These are phyloP conservation scores for Lentinula novae-zelandiae DNA, from an alignment of 1,284 basidiomycete genomes.

Conservation along the genomic window DNA sequence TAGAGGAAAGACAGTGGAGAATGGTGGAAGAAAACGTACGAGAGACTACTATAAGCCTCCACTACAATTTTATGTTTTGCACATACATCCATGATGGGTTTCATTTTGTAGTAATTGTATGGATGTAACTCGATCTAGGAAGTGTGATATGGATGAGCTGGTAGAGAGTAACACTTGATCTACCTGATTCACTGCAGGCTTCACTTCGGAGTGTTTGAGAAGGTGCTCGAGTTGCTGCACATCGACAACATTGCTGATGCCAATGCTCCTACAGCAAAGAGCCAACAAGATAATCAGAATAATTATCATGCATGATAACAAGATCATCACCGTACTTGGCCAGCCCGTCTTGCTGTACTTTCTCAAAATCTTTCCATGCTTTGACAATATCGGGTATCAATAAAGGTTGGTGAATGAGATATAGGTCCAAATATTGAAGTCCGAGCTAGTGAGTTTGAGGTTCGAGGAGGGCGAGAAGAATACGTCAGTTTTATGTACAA, in stretches of 20 bases:
- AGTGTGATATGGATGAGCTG: neutral
- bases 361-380: slow-evolving; percentile 67
- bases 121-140: slow-evolving; percentile 63
- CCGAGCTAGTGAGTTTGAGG: slow-evolving; percentile 43
- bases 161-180: neutral
- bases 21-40: slow-evolving; percentile 32
- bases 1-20: neutral
- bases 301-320: neutral
- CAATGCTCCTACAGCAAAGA: slow-evolving; percentile 56
- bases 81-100: slow-evolving; percentile 55
- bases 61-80: slow-evolving; percentile 60
- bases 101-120: slow-evolving; percentile 58
- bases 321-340: slow-evolving; percentile 41
- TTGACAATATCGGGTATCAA: slow-evolving; percentile 43
- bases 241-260: slow-evolving; percentile 75
- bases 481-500: neutral
- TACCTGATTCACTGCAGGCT: slow-evolving; percentile 78
- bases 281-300: neutral
- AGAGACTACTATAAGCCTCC: slow-evolving; percentile 70
- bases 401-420: slow-evolving; percentile 60
- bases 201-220: slow-evolving; percentile 52
- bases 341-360: slow-evolving; percentile 56
- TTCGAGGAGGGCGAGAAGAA: neutral
- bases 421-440: slow-evolving; percentile 67
- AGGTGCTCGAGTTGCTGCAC: slow-evolving; percentile 53